Conservation (phyloP, 2,329 filamentous ascomycete genomes). For the Fusarium subtropicale region DNA sequence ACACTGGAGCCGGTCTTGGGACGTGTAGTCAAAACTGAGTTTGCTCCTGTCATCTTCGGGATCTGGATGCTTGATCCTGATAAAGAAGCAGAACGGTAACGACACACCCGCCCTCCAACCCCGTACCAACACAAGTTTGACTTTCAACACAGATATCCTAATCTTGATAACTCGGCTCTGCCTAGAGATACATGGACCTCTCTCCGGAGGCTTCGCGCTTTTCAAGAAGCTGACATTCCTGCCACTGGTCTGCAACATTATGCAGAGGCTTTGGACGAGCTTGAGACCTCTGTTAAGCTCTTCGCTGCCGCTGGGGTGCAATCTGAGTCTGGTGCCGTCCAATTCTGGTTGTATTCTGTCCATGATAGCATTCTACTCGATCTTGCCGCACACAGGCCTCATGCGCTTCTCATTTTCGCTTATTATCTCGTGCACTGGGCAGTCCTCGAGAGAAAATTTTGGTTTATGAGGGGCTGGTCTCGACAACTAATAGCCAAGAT, state of each 20-base stretch:
- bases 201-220: slow-evolving; percentile 36
- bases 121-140: background rate
- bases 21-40: slow-evolving; percentile 39
- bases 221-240: slow-evolving; percentile 41
- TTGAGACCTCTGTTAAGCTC: slow-evolving; percentile 37
- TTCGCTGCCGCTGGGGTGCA: slow-evolving; percentile 41
- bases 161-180: slow-evolving; percentile 35
- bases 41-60: slow-evolving; percentile 42
- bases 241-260: slow-evolving; percentile 38
- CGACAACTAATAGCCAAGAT: slow-evolving; percentile 35
- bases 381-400: slow-evolving; percentile 39
- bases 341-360: slow-evolving; percentile 46
- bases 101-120: background rate
- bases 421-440: slow-evolving; percentile 45
- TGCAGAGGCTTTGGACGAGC: slow-evolving; percentile 22
- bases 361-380: slow-evolving; percentile 46
- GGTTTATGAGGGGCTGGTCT: slow-evolving; percentile 47
- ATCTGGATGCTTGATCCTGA: slow-evolving; percentile 30
- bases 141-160: slow-evolving; percentile 15
- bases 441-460: slow-evolving; percentile 44
- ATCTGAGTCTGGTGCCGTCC: slow-evolving; percentile 38
- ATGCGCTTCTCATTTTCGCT: slow-evolving; percentile 46
- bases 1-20: slow-evolving; percentile 35
- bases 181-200: slow-evolving; percentile 42
- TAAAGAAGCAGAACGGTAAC: slow-evolving; percentile 20